A percentile compares a stretch with the other conserved stretches of the same genome.
These are phyloP conservation scores for Collybia sp. DNA, from an alignment of 768 basidiomycete genomes.

Conservation along the genomic window DNA sequence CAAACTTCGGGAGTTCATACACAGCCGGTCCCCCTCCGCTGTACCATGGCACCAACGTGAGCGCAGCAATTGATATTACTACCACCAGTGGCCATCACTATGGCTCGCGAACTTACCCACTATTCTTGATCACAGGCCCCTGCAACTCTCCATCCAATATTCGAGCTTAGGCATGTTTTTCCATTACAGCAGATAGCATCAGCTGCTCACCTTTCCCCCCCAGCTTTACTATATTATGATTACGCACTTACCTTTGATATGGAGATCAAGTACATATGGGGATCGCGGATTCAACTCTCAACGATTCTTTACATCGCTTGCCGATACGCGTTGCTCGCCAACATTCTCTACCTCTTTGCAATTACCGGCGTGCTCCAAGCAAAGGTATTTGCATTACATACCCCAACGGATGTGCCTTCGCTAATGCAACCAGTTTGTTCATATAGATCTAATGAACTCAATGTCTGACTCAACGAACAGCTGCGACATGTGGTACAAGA, in stretches of 20 bases:
- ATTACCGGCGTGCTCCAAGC: slow-evolving; percentile 14
- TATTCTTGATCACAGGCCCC: slow-evolving; percentile 1
- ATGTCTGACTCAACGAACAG: background rate
- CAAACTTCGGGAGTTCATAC: too few species aligned
- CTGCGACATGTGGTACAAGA: slow-evolving; percentile 8
- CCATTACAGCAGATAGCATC: background rate
- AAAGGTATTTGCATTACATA: slow-evolving; percentile 7
- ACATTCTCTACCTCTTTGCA: slow-evolving; percentile 25
- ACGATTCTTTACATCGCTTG: slow-evolving; percentile 26
- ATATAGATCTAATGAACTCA: background rate
- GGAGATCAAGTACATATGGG: slow-evolving; percentile 28
- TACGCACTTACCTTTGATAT: slow-evolving; percentile 23
- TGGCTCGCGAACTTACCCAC: too few species aligned
- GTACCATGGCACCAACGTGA: too few species aligned
- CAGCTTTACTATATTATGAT: slow-evolving; percentile 27
- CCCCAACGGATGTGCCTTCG: background rate
- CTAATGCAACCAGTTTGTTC: background rate
- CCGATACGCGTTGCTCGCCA: slow-evolving; percentile 28
- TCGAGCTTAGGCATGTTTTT: slow-evolving; percentile 4
- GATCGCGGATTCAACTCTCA: slow-evolving; percentile 16
- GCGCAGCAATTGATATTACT: too few species aligned
- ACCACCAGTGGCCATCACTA: too few species aligned
- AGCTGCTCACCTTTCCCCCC: background rate
- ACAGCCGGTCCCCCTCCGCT: too few species aligned
- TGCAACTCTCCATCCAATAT: slow-evolving; percentile 7